These are phyloP conservation scores for Escallonia rubra DNA, from an alignment of 129 eudicot species.

Conservation along the genomic window DNA sequence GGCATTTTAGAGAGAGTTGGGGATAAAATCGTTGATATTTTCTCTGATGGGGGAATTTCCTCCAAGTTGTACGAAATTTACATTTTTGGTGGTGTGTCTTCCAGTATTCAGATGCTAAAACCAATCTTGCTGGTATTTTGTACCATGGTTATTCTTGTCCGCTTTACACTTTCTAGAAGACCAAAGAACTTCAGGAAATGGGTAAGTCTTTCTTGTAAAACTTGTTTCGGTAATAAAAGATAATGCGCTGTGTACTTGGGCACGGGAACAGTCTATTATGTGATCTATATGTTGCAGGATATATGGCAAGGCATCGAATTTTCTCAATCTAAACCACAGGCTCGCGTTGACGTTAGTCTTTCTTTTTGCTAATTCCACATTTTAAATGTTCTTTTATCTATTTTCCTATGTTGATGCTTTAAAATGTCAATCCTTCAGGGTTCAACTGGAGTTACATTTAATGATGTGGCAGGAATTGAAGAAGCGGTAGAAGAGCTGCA, in stretches of 20 bases:
- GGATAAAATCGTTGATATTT: conserved; percentile 45
- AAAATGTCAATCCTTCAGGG: conserved; percentile 35
- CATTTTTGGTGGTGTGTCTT: conserved; percentile 42
- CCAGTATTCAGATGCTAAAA: conserved; percentile 34
- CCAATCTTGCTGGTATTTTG: conserved; percentile 42
- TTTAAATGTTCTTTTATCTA: conserved; percentile 12
- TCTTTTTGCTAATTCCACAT: not conserved
- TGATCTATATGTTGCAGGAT: conserved; percentile 52
- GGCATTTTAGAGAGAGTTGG: conserved; percentile 41
- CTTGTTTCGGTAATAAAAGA: not conserved
- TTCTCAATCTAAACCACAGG: conserved; percentile 93
- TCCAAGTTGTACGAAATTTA: conserved; percentile 46
- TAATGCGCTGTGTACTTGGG: not conserved
- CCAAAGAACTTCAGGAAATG: conserved; percentile 83
- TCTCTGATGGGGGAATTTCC: conserved; percentile 44
- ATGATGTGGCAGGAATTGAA: conserved; percentile 93
- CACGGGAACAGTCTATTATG: not conserved
- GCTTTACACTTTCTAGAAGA: conserved; percentile 79
- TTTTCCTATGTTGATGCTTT: conserved; percentile 1
- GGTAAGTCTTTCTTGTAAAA: conserved; percentile 39
- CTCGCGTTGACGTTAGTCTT: conserved; percentile 91
- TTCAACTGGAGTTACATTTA: conserved; percentile 88
- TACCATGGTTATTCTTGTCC: conserved; percentile 63
- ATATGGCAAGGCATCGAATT: conserved; percentile 97
- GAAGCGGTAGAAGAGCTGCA: conserved; percentile 97